Evolutionary conservation across 2,329 filamentous ascomycete genomes (phyloP), one percentile per base, ranked within the genome.

Genomic region (Metarhizium humberi): DNA sequence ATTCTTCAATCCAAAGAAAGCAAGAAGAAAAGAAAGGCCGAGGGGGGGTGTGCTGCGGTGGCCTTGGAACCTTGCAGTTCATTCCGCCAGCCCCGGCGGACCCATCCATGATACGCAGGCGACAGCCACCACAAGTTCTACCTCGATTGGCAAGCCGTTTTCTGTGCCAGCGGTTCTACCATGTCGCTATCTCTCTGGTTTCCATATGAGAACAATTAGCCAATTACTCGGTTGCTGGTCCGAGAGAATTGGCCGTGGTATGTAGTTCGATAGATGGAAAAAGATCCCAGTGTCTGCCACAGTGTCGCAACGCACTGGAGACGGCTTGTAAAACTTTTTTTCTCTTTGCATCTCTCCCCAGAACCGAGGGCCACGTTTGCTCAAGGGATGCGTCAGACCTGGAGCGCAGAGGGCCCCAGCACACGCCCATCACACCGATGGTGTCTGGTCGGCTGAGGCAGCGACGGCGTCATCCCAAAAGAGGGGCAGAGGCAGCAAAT

Each of bases 401-500:
- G 25, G 6, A 51, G 29, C 45, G 30, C 16, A n/a, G 36, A 42
- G 51, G 32, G 54, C 46, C 51, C 55, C 40, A 40, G 51, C 52
- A 43, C 25, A 51, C 51, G 51, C 50, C 25, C 38, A n/a, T 46
- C 51, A 53, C 57, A 56, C 55, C 59, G 45, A 53, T 47, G 38
- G 30, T 30, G 54, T 54, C 25, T 48, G 20, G 25, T 48, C 18
- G 40, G 47, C 42, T 49, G 53, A 55, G 56, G 48, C 53, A 55
- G 25, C 58, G 56, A 55, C 59, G 56, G 58, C 58, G 57, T 60
- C 57, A 54, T 57, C 10, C 49, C 43, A 57, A 58, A 60, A 60
- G 56, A 59, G 60, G 60, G 62, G 58, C 57, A 49, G 52, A 53
- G 45, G 57, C 58, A 58, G 58, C 57, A 53, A 56, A 52, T 47